Base-by-base conservation (phyloP, 305 asterid genomes). In the Fraxinus paxiana region DNA sequence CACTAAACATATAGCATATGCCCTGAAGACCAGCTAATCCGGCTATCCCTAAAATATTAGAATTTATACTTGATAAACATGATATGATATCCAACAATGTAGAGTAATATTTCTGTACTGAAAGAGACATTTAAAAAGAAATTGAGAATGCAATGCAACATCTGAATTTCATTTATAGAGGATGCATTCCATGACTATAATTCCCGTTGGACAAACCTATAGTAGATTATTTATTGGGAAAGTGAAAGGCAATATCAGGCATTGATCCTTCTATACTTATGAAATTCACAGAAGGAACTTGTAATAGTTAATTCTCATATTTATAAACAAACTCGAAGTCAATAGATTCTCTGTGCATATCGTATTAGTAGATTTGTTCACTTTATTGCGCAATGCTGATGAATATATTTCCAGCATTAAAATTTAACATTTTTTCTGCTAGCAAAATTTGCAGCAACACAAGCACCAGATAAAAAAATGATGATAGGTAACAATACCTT, bases 401-500 rank as follows among this genome's bases (percentile, higher is more conserved):
- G 43, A 30, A 31, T 54, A 31, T 13, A 17, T 37, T 34, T 7
- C 63, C 46, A 1, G 61, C 17, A 10, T 43, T 48, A 28, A 83
- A 76, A 83, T 3, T 18, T 10, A 8, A 5, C 10, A 5, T 5
- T 34, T 75, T 75, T 5, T 61, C 41, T 54, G 76, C n/a, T 33
- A 46, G 51, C 9, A 82, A 69, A 63, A 13, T 78, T 37, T 12
- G 56, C 67, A 20, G 59, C 18, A 56, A 73, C 20, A 26, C 61
- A 0, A 10, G 30, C 18, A 41, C 72, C 59, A 65, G 31, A 54
- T 51, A 61, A 8, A 56, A 35, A 35, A 43, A 46, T 79, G 83
- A 43, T 79, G 71, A 86, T 22, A 82, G 54, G 82, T 4, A 28
- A 20, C 56, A 79, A 67, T 88, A 90, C 91, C 89, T 90, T 81